phyloP scores from a whole-genome alignment of 2,329 filamentous ascomycete species.

The Clonostachys solani region DNA sequence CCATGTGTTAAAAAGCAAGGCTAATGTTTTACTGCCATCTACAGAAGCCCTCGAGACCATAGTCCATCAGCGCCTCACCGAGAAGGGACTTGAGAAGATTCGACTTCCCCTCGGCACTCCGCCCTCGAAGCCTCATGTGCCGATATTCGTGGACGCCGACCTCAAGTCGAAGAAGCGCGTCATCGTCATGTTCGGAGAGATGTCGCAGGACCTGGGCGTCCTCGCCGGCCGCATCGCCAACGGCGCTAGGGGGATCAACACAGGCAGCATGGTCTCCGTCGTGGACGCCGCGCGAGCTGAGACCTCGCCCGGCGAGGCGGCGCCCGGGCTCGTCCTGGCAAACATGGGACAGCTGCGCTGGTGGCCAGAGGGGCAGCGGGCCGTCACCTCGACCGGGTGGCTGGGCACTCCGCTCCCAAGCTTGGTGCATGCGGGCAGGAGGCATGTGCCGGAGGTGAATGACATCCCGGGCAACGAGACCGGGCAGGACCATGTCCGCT shows the following conservation, averaged over 20 bases:
- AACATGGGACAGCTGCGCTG: constrained; percentile 77
- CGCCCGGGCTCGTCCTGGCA: constrained; percentile 62
- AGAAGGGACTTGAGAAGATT: constrained; percentile 54
- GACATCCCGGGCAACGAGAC: constrained; percentile 55
- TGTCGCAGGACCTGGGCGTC: constrained; percentile 67
- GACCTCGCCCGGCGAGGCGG: constrained; percentile 22
- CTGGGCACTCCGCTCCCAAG: constrained; percentile 55
- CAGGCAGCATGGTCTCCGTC: constrained; percentile 67
- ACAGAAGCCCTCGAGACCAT: constrained; percentile 59
- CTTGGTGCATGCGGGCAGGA: constrained; percentile 52
- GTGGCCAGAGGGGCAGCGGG: constrained; percentile 59
- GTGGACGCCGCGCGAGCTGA: constrained; percentile 39
- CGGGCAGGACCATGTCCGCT: constrained; percentile 57
- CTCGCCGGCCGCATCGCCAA: constrained; percentile 66
- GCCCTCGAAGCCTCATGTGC: constrained; percentile 52
- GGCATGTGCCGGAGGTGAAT: constrained; percentile 53
- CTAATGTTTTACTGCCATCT: background rate
- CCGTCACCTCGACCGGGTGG: constrained; percentile 57
- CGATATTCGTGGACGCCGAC: constrained; percentile 57
- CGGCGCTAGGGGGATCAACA: constrained; percentile 59
- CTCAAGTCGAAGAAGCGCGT: constrained; percentile 56
- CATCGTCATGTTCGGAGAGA: constrained; percentile 71
- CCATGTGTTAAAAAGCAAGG: too few species aligned
- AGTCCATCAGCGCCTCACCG: constrained; percentile 56
- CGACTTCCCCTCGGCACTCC: constrained; percentile 54